Conservation (phyloP, 2,329 filamentous ascomycete species). For the Tolypocladium paradoxum region DNA sequence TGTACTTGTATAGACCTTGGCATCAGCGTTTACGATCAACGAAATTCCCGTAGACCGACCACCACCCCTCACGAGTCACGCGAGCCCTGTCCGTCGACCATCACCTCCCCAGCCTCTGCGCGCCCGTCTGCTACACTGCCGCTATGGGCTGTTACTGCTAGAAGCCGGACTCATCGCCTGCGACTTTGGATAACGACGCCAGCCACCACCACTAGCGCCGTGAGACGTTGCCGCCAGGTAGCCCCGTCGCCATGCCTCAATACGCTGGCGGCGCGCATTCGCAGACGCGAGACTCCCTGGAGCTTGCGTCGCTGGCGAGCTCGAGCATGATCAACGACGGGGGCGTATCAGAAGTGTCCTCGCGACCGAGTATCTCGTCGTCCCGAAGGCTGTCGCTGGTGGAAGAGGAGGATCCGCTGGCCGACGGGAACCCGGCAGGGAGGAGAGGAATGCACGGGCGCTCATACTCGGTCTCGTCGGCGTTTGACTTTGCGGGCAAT, state of each 20-base stretch:
- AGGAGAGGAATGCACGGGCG: slow-evolving; percentile 32
- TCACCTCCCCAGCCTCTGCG: background rate
- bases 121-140: slow-evolving; percentile 2
- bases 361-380: slow-evolving; percentile 80
- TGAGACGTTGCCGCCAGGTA: background rate
- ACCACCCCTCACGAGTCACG: slow-evolving; percentile 6
- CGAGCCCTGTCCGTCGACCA: background rate
- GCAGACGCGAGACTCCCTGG: slow-evolving; percentile 75
- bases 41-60: background rate
- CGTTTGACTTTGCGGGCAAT: slow-evolving; percentile 90
- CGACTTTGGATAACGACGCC: background rate
- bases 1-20: background rate
- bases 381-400: slow-evolving; percentile 76
- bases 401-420: slow-evolving; percentile 71
- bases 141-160: slow-evolving; percentile 17
- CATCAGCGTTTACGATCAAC: background rate
- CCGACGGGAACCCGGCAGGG: slow-evolving; percentile 40
- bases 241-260: slow-evolving; percentile 28
- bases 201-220: background rate
- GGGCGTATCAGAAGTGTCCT: slow-evolving; percentile 54
- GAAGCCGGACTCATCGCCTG: background rate
- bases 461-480: slow-evolving; percentile 82
- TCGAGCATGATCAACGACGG: slow-evolving; percentile 49
- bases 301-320: slow-evolving; percentile 89
- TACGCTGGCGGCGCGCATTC: slow-evolving; percentile 26